Evolutionary conservation across 192 early-diverging fungal species (phyloP), one percentile per base, ranked within the genome.

Genomic region (Dimargaris xerosporica): DNA sequence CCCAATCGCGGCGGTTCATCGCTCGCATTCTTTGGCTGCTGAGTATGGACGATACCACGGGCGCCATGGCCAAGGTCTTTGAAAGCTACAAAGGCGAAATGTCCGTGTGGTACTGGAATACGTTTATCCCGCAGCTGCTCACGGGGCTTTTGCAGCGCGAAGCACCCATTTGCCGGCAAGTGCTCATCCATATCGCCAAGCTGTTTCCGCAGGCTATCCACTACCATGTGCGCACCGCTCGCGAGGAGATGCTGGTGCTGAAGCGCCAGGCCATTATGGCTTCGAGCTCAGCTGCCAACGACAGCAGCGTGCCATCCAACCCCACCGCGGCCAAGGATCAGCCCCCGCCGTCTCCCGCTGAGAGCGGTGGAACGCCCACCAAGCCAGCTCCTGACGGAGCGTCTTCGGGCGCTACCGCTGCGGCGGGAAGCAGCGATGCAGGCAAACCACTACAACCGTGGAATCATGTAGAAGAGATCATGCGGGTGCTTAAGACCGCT

Each of bases 31-130:
- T 98, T 59, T 99, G 94, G 94, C 70, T 99, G 51, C 80, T 99
- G 61, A 80, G 89, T 60, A 82, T 93, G 71, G 88, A 91, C 71
- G 89, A 96, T 71, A 76, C 76, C 12, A 69, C 80, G 51, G 83
- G 84, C 2, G 83, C 75, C 21, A 80, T 99, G 42, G 78, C 84
- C 52, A 79, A 82, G 21, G 85, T 86, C 5, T 93, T 91, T 67
- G 90, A 94, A 53, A 79, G 79, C 1, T 95, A 89, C 80, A 95
- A 94, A 64, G 83, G 85, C 25, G 96, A 98, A 31, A 79, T 85
- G 61, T 90, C 91, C 17, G 79, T 88, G 15, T 96, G 92, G 95
- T 93, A 95, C 75, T 99, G 97, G 97, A 92, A 94, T 61, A 93
- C 90, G 0, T 96, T 96, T 65, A 94, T 99, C 54, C 95, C 97